Percentiles rank a stretch among this genome's conserved stretches.
Evolutionary conservation across 129 eudicot genomes (phyloP).

Genomic region (Escallonia rubra): DNA sequence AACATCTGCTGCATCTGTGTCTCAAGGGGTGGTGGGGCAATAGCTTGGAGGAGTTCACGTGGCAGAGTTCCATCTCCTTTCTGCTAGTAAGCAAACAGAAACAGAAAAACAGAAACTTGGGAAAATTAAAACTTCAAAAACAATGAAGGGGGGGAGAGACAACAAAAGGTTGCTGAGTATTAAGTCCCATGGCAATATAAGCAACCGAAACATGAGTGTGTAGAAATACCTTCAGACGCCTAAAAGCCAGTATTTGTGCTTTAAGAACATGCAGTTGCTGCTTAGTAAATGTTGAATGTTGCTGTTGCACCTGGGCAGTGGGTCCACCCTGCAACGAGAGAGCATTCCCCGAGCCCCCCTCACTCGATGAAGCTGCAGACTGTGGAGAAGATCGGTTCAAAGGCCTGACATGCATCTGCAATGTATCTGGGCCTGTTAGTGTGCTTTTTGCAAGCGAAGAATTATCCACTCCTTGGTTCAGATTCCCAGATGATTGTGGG

Average conservation of each 20-base stretch:
- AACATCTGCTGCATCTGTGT: constrained; percentile 44
- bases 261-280: constrained; percentile 90
- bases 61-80: constrained; percentile 92
- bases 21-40: constrained; percentile 84
- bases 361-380: constrained; percentile 46
- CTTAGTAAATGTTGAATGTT: constrained; percentile 57
- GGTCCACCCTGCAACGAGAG: constrained; percentile 44
- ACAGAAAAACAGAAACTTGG: neutral
- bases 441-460: constrained; percentile 34
- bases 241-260: constrained; percentile 96
- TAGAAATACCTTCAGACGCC: constrained; percentile 76
- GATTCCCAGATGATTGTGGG: constrained; percentile 52
- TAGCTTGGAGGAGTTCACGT: constrained; percentile 72
- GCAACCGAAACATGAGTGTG: neutral
- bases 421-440: constrained; percentile 39
- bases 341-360: constrained; percentile 37
- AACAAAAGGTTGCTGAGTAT: neutral
- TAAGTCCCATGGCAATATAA: neutral
- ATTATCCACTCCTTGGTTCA: constrained; percentile 66
- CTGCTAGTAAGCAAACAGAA: constrained; percentile 29
- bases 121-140: too few relatives aligned
- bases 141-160: too few relatives aligned
- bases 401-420: constrained; percentile 63
- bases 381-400: constrained; percentile 56
- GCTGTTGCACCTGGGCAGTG: constrained; percentile 21